Base-by-base conservation (phyloP, 345 rosid genomes). In the Hibiscus tridactylites region DNA sequence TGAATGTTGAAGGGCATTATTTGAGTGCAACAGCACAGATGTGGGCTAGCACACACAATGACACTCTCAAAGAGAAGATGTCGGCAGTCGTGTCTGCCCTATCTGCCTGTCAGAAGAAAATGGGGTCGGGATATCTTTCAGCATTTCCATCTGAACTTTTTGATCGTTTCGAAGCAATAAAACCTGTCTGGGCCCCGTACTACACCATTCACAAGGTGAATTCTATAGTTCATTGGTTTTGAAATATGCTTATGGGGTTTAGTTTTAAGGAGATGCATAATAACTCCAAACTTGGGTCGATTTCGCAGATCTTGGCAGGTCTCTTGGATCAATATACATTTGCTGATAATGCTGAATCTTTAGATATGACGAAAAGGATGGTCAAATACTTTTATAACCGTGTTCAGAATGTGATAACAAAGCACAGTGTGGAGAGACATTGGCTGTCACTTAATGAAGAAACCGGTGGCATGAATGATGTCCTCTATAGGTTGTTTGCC, bases 401-500 rank as follows among this genome's bases (percentile, higher is more conserved):
- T 69, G 96, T 95, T 47, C 89, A 84, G 73, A 88, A 92, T 64
- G 97, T 95, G 70, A 84, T 95, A 70, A 69, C 35, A 69, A 79
- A 52, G 39, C 74, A 87, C 78, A 86, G 72, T 2, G 73, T 91
- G 42, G 95, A 86, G 81, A 75, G 91, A 72, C 97, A 94, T 68
- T 94, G 83, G 85, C 72, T 15, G 56, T 90, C 98, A 3, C 93
- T 91, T 13, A 94, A 94, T 42, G 97, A 91, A 73, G 98, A 94
- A 80, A 90, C 95, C 31, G 97, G 98, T 70, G 98, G 98, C 71
- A 91, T 94, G 98, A 94, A 94, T 79, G 98, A 94, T 81, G 84
- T 94, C 68, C 95, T 91, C 44, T 91, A 94, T 79, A 85, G 72
- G 79, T 79, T 94, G 75, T 94, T 76, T 71, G 79, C 60, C 56